Conservation (phyloP, 1,139 yeast species). For the Candida smagusa region DNA sequence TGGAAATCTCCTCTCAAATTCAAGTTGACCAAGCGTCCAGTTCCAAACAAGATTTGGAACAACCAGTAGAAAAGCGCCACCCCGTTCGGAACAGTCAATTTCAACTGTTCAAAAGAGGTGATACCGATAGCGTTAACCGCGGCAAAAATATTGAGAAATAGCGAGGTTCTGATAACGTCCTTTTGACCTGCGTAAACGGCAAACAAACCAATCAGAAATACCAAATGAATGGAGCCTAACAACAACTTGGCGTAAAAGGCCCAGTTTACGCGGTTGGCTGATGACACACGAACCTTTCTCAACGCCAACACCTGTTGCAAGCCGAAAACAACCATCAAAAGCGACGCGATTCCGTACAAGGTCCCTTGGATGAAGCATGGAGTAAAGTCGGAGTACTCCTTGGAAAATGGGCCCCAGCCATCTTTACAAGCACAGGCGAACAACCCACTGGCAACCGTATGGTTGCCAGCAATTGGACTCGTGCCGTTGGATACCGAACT, state of each 20-base stretch:
- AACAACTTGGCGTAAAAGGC: slow-evolving; percentile 42
- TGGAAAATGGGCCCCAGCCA: slow-evolving; percentile 76
- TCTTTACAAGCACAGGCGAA: slow-evolving; percentile 26
- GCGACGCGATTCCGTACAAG: slow-evolving; percentile 49
- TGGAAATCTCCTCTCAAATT: slow-evolving; percentile 43
- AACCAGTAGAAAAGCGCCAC: slow-evolving; percentile 77
- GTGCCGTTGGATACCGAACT: not conserved
- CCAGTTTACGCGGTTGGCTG: slow-evolving; percentile 38
- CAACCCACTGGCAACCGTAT: slow-evolving; percentile 5
- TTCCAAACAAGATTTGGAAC: slow-evolving; percentile 43
- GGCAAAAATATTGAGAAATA: slow-evolving; percentile 36
- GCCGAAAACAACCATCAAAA: slow-evolving; percentile 57
- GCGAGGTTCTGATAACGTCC: slow-evolving; percentile 45
- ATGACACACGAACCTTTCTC: slow-evolving; percentile 28
- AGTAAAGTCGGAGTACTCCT: slow-evolving; percentile 61
- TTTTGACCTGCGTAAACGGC: slow-evolving; percentile 21
- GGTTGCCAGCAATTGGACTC: not conserved
- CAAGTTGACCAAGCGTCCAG: slow-evolving; percentile 41
- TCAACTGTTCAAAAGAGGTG: slow-evolving; percentile 63
- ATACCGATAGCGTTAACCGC: slow-evolving; percentile 51
- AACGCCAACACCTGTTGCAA: slow-evolving; percentile 36
- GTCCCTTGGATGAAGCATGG: slow-evolving; percentile 82
- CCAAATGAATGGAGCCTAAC: slow-evolving; percentile 40
- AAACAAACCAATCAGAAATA: slow-evolving; percentile 26
- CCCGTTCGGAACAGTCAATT: slow-evolving; percentile 64